A percentile compares a stretch with the other conserved stretches of the same genome.
Conservation (phyloP, 768 basidiomycete species). For the Rhizopogon vinicolor region DNA sequence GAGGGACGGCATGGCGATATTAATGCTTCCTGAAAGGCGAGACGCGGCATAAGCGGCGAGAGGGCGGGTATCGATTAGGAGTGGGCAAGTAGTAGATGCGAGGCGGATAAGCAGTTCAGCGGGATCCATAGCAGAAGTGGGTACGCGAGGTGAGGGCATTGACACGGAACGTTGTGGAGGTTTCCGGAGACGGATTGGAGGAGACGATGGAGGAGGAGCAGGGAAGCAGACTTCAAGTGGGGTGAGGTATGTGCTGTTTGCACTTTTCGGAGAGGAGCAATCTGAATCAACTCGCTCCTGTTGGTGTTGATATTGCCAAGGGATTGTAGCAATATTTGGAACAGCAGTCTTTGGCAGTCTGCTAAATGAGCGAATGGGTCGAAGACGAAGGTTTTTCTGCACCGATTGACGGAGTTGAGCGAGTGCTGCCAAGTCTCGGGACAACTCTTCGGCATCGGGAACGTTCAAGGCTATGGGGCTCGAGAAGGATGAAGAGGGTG, state of each 20-base stretch:
- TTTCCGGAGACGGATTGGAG: conserved; percentile 14
- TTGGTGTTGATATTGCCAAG: conserved; percentile 3
- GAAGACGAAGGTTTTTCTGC: conserved; percentile 70
- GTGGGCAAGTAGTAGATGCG: conserved; percentile 44
- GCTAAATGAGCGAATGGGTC: conserved; percentile 64
- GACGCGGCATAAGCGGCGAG: conserved; percentile 57
- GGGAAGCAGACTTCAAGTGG: conserved; percentile 36
- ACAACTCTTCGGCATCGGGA: conserved; percentile 50
- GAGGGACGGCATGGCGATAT: conserved; percentile 85
- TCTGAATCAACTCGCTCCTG: conserved; percentile 6
- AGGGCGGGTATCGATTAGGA: conserved; percentile 82
- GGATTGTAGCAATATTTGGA: neutral
- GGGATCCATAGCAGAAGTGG: conserved; percentile 37
- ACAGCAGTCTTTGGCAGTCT: conserved; percentile 43
- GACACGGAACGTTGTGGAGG: neutral
- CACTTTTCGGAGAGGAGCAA: conserved; percentile 38
- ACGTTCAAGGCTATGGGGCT: conserved; percentile 12
- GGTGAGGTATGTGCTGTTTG: conserved; percentile 49
- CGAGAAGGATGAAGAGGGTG: conserved; percentile 26
- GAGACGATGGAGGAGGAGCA: conserved; percentile 20
- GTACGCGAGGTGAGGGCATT: conserved; percentile 22
- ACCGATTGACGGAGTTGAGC: conserved; percentile 68
- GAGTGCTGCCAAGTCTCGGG: conserved; percentile 62
- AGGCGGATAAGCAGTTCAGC: conserved; percentile 46
- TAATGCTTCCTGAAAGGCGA: conserved; percentile 68